A percentile compares a stretch with the other conserved stretches of the same genome.
phyloP scores from a whole-genome alignment of 2,329 filamentous ascomycete genomes.

The Monosporascus sp. region DNA sequence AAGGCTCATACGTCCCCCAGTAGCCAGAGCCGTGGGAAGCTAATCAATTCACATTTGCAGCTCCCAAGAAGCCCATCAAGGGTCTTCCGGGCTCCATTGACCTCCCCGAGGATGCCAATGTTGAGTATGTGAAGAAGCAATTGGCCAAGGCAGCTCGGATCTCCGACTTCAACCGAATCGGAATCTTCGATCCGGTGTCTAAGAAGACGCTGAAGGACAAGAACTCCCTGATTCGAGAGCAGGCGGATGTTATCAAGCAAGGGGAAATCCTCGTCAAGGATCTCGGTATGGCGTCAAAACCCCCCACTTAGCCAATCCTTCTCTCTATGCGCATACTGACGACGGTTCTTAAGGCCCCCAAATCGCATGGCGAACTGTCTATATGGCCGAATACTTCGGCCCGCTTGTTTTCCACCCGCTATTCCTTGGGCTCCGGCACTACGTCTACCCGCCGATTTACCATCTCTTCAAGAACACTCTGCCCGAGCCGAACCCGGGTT shows the following conservation, averaged over 20 bases:
- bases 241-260: constrained; percentile 41
- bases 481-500: constrained; percentile 30
- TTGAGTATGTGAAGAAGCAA: constrained; percentile 55
- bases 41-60: constrained; percentile 17
- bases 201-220: constrained; percentile 62
- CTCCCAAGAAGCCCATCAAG: constrained; percentile 47
- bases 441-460: constrained; percentile 56
- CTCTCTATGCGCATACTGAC: constrained; percentile 15
- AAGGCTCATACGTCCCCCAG: constrained; percentile 7
- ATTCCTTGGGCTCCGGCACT: constrained; percentile 66
- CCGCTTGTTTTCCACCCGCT: constrained; percentile 83
- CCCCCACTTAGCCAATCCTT: neutral
- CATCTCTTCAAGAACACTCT: constrained; percentile 39
- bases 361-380: constrained; percentile 89
- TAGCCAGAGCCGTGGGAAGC: neutral
- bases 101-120: constrained; percentile 45
- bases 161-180: constrained; percentile 56
- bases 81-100: constrained; percentile 49
- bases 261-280: constrained; percentile 82
- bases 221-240: constrained; percentile 46
- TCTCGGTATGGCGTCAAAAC: constrained; percentile 57
- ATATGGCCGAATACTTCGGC: constrained; percentile 90
- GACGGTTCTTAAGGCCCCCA: constrained; percentile 61
- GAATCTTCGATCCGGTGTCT: constrained; percentile 55
- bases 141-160: constrained; percentile 49